Base-by-base conservation (phyloP, 768 basidiomycete species). In the Kwoniella dejecticola region DNA sequence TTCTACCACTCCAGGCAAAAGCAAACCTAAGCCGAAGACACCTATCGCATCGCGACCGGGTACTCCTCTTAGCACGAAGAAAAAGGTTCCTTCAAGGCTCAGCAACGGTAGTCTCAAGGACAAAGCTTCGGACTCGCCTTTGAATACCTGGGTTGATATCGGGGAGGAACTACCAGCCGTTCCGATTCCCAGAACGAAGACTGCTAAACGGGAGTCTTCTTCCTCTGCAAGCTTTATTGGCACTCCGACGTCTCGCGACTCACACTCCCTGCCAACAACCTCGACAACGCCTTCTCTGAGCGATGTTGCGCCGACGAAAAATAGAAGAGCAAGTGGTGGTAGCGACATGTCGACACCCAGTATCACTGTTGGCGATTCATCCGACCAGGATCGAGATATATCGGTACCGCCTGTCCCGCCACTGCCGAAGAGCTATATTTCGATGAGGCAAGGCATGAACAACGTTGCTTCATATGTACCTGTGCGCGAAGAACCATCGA, bases 11-110 rank as follows among this genome's bases (percentile, higher is more conserved):
- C 66, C 70, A 21, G 64, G 57, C n/a, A 69, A 61, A 54, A 46
- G 15, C 15, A 67, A 62, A 52, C 57, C 24, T 7, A 49, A 38
- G 4, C 54, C 45, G 31, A 68, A 67, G 46, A 47, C 47, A n/a
- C 47, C 49, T 29, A 26, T 46, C 69, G 81, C 83, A 52, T 89
- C 88, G 78, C 85, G 89, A 33, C 88, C 90, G 49, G 85, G 84
- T 3, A 67, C 69, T 3, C 72, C 71, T 19, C 60, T 65, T 0
- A 50, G 49, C 4, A 53, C 29, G 8, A 63, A 56, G 27, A 11
- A 55, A 49, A 66, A 50, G 23, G 13, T 63, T 3, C 33, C 54
- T 0, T 42, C 55, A 5, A 64, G 64, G 52, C 38, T 57, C 17
- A 71, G 69, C 41, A 60, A 46, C 24, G 54, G 59, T 5, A 74